Evolutionary conservation across 1,284 basidiomycete genomes (phyloP), one percentile per base, ranked within the genome.

Genomic region (Chondrostereum purpureum): DNA sequence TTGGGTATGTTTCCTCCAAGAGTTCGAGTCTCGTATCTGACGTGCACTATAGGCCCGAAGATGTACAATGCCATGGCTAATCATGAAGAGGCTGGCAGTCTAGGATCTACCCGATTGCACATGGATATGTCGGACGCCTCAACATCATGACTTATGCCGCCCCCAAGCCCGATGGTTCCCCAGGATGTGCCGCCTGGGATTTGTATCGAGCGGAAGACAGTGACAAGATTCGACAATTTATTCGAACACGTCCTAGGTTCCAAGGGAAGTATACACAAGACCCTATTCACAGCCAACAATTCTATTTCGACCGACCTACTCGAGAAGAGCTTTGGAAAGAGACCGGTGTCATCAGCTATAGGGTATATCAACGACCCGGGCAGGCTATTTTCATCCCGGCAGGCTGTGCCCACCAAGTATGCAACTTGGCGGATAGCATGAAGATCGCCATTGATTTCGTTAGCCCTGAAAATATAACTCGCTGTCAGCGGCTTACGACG

Each of bases 361-460:
- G 92, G 43, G 75, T 96, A 21, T 92, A 92, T 64, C 94, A 98
- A 64, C 76, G 78, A 53, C 87, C 88, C 1, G 92, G 92, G n/a
- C 87, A 98, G 56, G 93, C 91, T 0, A 83, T 98, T 10, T 94
- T 97, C 62, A 92, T 98, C 53, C 93, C 93, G 2, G 93, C 93
- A 1, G 93, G 94, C 23, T 96, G 91, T 63, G 92, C 93, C 0
- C 92, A 96, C 65, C 91, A 94, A 75, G 88, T 90, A 5, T 80
- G 82, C 58, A 93, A 94, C 58, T 67, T 94, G 23, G 75, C 90
- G 10, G 92, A 96, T 62, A 95, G 90, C 61, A 85, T 97, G 69
- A 97, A 97, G 68, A 88, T 96, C 39, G 93, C 94, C n/a, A 77
- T 89, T 53, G 93, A 98, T 67, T 98, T 94, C 66, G 91, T 97